A percentile compares a stretch with the other conserved stretches of the same genome.
These are phyloP conservation scores for Arxiozyma bovina DNA, from an alignment of 1,139 yeast species.

Conservation along the genomic window DNA sequence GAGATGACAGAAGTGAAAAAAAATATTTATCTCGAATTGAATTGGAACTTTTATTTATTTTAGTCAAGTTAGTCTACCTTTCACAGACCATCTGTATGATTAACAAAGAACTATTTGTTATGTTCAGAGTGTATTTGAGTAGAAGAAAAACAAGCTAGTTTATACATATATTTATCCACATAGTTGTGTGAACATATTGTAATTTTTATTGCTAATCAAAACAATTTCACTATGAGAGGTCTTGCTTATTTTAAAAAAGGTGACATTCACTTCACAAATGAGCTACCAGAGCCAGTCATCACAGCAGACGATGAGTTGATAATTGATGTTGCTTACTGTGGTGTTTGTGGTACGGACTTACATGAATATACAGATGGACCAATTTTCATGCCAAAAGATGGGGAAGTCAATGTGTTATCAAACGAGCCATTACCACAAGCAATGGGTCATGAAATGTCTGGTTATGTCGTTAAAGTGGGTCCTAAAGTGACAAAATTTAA, in stretches of 20 bases:
- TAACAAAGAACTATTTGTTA: no score
- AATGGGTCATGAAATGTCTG: constrained; percentile 57
- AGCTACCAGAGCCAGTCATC: constrained; percentile 34
- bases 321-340: constrained; percentile 40
- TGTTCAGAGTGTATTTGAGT: no score
- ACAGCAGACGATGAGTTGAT: constrained; percentile 36
- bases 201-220: no score
- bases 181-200: no score
- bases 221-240: constrained; percentile 34
- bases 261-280: constrained; percentile 34
- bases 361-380: constrained; percentile 43
- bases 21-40: no score
- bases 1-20: no score
- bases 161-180: no score
- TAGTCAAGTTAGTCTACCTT: no score
- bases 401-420: constrained; percentile 31
- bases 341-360: constrained; percentile 47
- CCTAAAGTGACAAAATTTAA: constrained; percentile 26
- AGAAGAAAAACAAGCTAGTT: no score
- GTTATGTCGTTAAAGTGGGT: constrained; percentile 37
- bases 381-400: constrained; percentile 35
- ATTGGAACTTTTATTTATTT: no score
- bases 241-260: constrained; percentile 38
- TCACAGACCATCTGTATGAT: no score
- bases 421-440: constrained; percentile 33